Base-by-base conservation (phyloP, 306 rosid genomes). In the Quercus variabilis region DNA sequence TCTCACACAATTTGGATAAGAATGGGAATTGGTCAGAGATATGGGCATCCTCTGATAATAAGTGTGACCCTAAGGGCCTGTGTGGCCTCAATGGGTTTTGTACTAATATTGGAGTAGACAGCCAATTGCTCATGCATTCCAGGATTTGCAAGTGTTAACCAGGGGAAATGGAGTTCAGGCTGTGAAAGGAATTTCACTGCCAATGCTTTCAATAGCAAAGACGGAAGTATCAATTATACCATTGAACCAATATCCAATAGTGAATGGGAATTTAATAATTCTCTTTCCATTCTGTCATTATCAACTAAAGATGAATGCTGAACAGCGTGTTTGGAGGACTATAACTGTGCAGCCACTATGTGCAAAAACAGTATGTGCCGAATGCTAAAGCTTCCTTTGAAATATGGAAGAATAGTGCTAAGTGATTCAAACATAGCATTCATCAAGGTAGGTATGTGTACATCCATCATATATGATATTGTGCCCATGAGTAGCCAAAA, bases 321-420 rank as follows among this genome's bases (percentile, higher is more conserved):
- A 54, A 26, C 8, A 52, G 75, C 81, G 12, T 84, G 87, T 26
- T 43, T 28, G 28, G 71, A 2, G 41, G 69, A 63, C 41, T 63
- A 43, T 28, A 28, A 28, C 11, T 63, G 69, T 62, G 69, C 26
- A 55, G 4, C 58, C 7, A 67, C 72, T 3, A 35, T 71, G 12
- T 55, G 30, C 10, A 20, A 15, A 0, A 71, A 60, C 2, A 33
- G 60, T 7, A 79, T 2, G 4, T 83, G 87, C 59, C 10, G 4
- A 10, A 83, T 62, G 71, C 81, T 54, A 58, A 79, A 28, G 38
- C 72, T 83, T 71, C 87, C 84, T 25, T 71, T 83, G 78, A 79
- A 7, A 20, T 71, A 31, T 25, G 86, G 81, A 3, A 79, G 35
- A 75, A 23, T 56, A 20, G 5, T 13, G 1, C 13, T 0, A 3